Base-by-base conservation (phyloP, 441 rosid genomes). In the Erodium chrysanthum region DNA sequence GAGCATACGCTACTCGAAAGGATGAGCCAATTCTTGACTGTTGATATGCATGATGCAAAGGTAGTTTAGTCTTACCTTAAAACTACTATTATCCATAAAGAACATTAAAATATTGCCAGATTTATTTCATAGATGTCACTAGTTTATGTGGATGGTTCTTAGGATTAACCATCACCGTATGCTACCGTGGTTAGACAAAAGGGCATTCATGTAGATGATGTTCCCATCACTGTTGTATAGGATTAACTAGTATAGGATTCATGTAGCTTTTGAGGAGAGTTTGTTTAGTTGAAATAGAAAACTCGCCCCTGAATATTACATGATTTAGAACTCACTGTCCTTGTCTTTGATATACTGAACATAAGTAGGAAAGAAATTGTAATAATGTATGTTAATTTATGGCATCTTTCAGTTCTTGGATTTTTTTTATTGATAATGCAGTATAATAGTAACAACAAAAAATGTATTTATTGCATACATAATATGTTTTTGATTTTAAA, bases 1-100 rank as follows among this genome's bases (percentile, higher is more conserved):
- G 96, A 92, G 84, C 96, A 88, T 74, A 86, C 88, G 59, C 74
- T 92, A 73, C 73, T 85, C 75, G 91, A 92, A 79, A 83, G 93
- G 66, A 66, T 92, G 78, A 86, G 52, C 74, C 81, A 86, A 54
- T 86, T 89, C 77, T 74, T 89, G 74, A 81, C 71, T 61, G 85
- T 76, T 66, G 96, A 89, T 83, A 81, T 92, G 71, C 90, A 83
- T 76, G 90, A 84, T 68, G 91, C 77, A 31, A 88, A 86, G 96
- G 98, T 92, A 80, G 64, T 69, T 31, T 60, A 23, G 46, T 66
- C 31, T 27, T 64, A 66, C 65, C 25, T 60, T 70, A 65, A 68
- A 37, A 59, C 25, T 64, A 48, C 20, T 46, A 12, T 9, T 17
- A 44, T 66, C 20, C 9, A 25, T 22, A 42, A 56, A 21, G 11